Evolutionary conservation across 768 basidiomycete genomes (phyloP).

Genomic region (Lactarius evosmus): DNA sequence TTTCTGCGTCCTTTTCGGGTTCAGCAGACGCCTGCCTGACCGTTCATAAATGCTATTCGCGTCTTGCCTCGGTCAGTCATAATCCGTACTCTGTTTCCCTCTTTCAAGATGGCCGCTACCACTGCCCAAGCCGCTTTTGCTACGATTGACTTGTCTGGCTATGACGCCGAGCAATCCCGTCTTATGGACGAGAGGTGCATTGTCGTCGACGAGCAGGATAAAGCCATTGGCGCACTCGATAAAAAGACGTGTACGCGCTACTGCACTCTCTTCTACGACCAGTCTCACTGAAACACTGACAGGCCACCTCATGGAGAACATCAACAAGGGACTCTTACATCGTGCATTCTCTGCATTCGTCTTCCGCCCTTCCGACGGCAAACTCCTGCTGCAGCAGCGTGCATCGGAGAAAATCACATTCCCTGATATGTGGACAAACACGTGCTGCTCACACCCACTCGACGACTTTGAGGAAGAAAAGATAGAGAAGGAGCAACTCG

Average conservation of each 20-base stretch:
- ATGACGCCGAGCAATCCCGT: conserved; percentile 90
- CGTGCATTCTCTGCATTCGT: conserved; percentile 98
- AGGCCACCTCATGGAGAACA: conserved; percentile 99
- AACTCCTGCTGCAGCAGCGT: conserved; percentile 88
- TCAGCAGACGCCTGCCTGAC: neutral
- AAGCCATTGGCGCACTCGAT: conserved; percentile 78
- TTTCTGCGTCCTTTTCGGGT: neutral
- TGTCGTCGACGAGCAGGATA: conserved; percentile 85
- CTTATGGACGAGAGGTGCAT: conserved; percentile 97
- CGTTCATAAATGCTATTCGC: conserved; percentile 21
- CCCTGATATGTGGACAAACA: conserved; percentile 99
- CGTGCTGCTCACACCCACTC: conserved; percentile 96
- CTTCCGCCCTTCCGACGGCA: conserved; percentile 92
- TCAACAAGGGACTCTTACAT: conserved; percentile 89
- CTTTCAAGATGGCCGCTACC: conserved; percentile 39
- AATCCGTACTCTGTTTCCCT: neutral
- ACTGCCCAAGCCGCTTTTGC: conserved; percentile 42
- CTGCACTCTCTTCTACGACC: conserved; percentile 1
- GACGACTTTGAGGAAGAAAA: conserved; percentile 88
- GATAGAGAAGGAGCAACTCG: conserved; percentile 69
- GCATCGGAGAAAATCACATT: conserved; percentile 99
- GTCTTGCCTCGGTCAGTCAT: neutral
- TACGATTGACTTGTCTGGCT: conserved; percentile 72
- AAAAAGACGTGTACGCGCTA: conserved; percentile 87
- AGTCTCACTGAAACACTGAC: conserved; percentile 14